Conservation (phyloP, 352 stramenopile species). For the Peronosclerospora sorghi region DNA sequence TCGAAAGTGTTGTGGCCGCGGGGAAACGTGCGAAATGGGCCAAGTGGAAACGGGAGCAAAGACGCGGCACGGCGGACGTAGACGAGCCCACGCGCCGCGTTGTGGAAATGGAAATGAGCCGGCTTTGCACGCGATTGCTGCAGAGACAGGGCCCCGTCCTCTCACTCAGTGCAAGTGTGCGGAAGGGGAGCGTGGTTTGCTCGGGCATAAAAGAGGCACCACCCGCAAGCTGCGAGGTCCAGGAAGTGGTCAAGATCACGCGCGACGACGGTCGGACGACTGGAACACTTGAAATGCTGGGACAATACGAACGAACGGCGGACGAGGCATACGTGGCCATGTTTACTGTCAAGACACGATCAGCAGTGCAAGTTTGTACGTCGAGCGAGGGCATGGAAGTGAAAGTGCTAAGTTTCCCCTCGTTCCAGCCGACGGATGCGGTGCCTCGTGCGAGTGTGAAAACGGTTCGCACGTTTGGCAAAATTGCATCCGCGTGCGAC, state of each 20-base stretch:
- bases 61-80: not conserved
- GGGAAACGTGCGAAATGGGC: not conserved
- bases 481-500: constrained; percentile 16
- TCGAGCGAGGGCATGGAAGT: constrained; percentile 9
- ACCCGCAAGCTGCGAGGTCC: not conserved
- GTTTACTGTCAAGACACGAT: constrained; percentile 23
- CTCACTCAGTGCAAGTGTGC: not conserved
- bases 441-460: constrained; percentile 2
- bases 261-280: not conserved
- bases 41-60: constrained; percentile 2
- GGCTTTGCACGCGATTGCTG: not conserved
- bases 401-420: constrained; percentile 12
- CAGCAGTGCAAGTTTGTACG: constrained; percentile 12
- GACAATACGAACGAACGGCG: not conserved
- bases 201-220: constrained; percentile 1
- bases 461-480: constrained; percentile 8
- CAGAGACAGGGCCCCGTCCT: not conserved
- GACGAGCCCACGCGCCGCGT: not conserved
- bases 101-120: not conserved
- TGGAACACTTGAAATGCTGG: constrained; percentile 4
- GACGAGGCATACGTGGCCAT: constrained; percentile 12
- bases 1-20: constrained; percentile 9
- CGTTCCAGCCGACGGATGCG: not conserved
- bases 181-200: constrained; percentile 1
- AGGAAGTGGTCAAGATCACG: constrained; percentile 16